Conservation (phyloP, 2,329 filamentous ascomycete genomes). For the Sporothrix curviconia region DNA sequence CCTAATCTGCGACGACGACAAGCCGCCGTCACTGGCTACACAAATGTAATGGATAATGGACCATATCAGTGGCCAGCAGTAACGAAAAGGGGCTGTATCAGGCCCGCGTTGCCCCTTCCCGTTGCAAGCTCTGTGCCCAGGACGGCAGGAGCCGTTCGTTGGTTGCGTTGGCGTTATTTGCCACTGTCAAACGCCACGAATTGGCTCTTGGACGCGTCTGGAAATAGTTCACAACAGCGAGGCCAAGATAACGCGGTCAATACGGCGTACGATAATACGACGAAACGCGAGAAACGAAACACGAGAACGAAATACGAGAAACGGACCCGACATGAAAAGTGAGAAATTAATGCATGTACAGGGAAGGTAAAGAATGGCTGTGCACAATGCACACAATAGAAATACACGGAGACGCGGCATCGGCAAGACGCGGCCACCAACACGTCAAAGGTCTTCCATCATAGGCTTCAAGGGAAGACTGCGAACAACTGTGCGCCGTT, state of each 20-base stretch:
- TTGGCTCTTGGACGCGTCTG: no score
- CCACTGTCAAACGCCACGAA: no score
- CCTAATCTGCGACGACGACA: neutral
- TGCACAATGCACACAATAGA: neutral
- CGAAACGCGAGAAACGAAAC: neutral
- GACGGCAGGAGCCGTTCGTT: no score
- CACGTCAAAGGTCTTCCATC: neutral
- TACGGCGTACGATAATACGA: neutral
- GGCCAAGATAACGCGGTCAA: no score
- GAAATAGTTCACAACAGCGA: no score
- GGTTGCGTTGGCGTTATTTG: no score
- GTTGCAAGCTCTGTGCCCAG: no score
- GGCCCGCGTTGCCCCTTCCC: no score
- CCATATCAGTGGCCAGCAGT: no score
- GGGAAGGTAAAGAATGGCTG: neutral
- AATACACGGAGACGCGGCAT: neutral
- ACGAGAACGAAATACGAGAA: neutral
- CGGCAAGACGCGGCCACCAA: neutral
- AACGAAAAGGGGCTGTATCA: no score
- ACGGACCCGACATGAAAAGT: neutral
- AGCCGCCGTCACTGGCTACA: neutral
- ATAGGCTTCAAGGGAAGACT: slow-evolving; percentile 21
- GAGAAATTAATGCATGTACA: neutral
- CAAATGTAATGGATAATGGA: no score
- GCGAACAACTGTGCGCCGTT: slow-evolving; percentile 28